Base-by-base conservation (phyloP, 2,329 filamentous ascomycete species). In the Aulographum hederae region DNA sequence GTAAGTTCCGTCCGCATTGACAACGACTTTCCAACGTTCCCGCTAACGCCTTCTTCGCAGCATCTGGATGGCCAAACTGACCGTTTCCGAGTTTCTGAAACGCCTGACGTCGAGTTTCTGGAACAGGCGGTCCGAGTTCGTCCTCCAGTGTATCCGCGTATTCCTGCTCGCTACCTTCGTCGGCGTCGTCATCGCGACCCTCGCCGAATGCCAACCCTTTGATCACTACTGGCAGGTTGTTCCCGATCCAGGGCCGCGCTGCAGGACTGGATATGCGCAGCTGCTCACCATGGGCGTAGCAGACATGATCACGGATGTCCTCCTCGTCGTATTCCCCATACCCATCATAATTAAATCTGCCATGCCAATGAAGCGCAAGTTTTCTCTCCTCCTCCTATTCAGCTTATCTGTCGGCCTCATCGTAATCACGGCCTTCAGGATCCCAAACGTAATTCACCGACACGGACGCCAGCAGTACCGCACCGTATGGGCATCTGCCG, bases 51-150 rank as follows among this genome's bases (percentile, higher is more conserved):
- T 34, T 18, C 14, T 26, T n/a, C n/a, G 20, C 45, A 91, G 82
- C 43, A 73, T 95, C 36, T 98, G 89, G 89, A 76, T 78, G 42
- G 72, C 89, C 39, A 98, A 95, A 52, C 69, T 77, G 44, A 81
- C 85, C 21, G 77, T 95, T 35, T 77, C 85, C 37, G 85, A 93
- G 50, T 95, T 94, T 46, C 74, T 95, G 42, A 78, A 78, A 49
- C 77, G 86, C 34, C 67, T 95, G 32, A 89, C 81, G 3, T 73
- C 73, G 33, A 72, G 76, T 28, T 79, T 80, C 34, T 94, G 85
- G 79, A 73, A 77, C 38, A 67, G 68, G 32, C 74, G 75, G 16
- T 82, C 91, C 49, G 73, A 81, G 38, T 54, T 70, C 29, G 70
- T 73, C 10, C 58, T 94, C 6, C 61, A 73, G 32, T 61, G 69